Conservation (phyloP, 768 basidiomycete genomes). For the Psilocybe tampanensis region DNA sequence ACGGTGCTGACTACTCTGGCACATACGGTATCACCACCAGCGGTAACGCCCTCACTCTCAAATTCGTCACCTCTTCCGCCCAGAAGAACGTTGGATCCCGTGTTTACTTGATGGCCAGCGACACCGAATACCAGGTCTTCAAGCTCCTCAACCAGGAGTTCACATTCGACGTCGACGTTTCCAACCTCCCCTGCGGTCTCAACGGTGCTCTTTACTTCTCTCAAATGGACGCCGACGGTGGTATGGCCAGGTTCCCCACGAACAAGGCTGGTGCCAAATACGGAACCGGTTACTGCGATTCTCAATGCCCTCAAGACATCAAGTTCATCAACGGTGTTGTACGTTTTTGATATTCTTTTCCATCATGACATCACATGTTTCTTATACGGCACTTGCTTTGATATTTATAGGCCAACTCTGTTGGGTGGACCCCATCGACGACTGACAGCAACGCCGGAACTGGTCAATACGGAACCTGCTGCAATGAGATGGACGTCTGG, state of each 20-base stretch:
- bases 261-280: conserved; percentile 59
- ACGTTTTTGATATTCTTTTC: conserved; percentile 16
- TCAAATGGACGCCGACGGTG: conserved; percentile 61
- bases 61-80: conserved; percentile 44
- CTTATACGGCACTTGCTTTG: not conserved
- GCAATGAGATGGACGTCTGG: conserved; percentile 64
- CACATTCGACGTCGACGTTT: conserved; percentile 63
- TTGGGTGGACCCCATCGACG: conserved; percentile 40
- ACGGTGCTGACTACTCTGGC: conserved; percentile 49
- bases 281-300: conserved; percentile 39
- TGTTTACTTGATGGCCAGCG: conserved; percentile 53
- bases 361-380: not conserved
- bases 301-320: conserved; percentile 58
- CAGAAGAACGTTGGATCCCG: conserved; percentile 44
- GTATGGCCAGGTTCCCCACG: conserved; percentile 43
- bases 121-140: conserved; percentile 46
- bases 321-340: conserved; percentile 63
- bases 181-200: conserved; percentile 58
- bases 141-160: conserved; percentile 58
- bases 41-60: conserved; percentile 48
- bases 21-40: conserved; percentile 56
- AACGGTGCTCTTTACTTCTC: conserved; percentile 63
- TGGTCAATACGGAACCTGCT: conserved; percentile 53
- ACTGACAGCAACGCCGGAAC: conserved; percentile 47
- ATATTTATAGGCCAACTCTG: conserved; percentile 50